Conservation (phyloP, 1,139 yeast species). For the Yarrowia galli region DNA sequence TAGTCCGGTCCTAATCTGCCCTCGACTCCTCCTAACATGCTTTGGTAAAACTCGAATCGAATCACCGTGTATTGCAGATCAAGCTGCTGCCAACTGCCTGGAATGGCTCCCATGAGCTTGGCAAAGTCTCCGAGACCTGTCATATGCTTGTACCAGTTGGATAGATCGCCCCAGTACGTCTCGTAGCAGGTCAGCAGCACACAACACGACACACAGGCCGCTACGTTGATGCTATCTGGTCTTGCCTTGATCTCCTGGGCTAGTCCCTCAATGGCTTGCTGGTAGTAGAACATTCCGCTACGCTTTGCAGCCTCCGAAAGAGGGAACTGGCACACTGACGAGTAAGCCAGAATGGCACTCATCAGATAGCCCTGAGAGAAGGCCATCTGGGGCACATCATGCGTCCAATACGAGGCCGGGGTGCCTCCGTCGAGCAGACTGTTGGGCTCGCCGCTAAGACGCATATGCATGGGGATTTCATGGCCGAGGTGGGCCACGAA, state of each 20-base stretch:
- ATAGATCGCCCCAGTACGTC: slow-evolving; percentile 37
- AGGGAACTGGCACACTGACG: slow-evolving; percentile 33
- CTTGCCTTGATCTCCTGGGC: slow-evolving; percentile 20
- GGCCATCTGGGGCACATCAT: slow-evolving; percentile 28
- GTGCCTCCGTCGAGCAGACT: slow-evolving; percentile 2
- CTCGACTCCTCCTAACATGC: slow-evolving; percentile 33
- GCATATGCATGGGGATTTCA: slow-evolving; percentile 32
- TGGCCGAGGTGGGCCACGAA: slow-evolving; percentile 37
- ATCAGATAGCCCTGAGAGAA: slow-evolving; percentile 16
- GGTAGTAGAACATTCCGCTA: slow-evolving; percentile 30
- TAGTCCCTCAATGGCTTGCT: slow-evolving; percentile 26
- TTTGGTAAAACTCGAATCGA: slow-evolving; percentile 36
- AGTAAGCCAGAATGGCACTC: slow-evolving; percentile 29
- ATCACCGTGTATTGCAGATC: slow-evolving; percentile 32
- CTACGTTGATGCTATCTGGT: slow-evolving; percentile 18
- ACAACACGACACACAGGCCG: slow-evolving; percentile 31
- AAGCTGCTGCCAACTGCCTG: slow-evolving; percentile 18
- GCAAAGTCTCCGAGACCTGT: slow-evolving; percentile 35
- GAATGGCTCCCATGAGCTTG: slow-evolving; percentile 31
- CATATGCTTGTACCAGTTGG: slow-evolving; percentile 38
- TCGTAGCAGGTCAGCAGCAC: slow-evolving; percentile 36
- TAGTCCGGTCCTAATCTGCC: slow-evolving; percentile 27
- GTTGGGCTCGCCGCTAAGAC: slow-evolving; percentile 15
- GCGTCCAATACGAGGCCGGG: slow-evolving; percentile 29
- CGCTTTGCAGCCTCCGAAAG: slow-evolving; percentile 25